These are phyloP conservation scores for Peltaster fructicola DNA, from an alignment of 2,329 filamentous ascomycete genomes.

Conservation along the genomic window DNA sequence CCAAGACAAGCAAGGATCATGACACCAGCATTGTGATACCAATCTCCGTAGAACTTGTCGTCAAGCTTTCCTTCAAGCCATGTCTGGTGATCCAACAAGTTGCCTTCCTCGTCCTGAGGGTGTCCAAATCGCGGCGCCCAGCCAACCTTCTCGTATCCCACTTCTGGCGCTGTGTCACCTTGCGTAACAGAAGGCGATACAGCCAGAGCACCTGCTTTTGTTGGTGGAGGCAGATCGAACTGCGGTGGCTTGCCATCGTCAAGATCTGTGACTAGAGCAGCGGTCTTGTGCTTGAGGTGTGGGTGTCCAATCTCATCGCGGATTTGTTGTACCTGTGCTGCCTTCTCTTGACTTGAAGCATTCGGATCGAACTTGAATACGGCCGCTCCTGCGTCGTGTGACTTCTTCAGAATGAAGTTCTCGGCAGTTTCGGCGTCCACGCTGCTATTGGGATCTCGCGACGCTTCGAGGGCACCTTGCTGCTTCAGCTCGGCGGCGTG, in stretches of 20 bases:
- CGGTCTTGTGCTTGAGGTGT: conserved; percentile 39
- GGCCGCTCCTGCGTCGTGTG: conserved; percentile 57
- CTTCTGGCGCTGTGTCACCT: conserved; percentile 24
- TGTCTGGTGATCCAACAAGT: conserved; percentile 71
- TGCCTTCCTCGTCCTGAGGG: conserved; percentile 39
- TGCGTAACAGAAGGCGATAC: conserved; percentile 37
- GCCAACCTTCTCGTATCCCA: conserved; percentile 36
- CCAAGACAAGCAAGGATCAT: conserved; percentile 82
- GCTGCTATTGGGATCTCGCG: conserved; percentile 49
- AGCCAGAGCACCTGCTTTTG: conserved; percentile 49
- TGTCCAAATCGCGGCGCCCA: conserved; percentile 80
- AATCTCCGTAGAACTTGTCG: conserved; percentile 88
- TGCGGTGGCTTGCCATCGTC: conserved; percentile 50
- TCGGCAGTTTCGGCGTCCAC: conserved; percentile 56
- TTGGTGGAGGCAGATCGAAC: conserved; percentile 62
- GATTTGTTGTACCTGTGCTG: conserved; percentile 49
- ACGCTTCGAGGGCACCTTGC: conserved; percentile 62
- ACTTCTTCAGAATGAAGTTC: conserved; percentile 56
- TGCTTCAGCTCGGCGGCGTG: conserved; percentile 51
- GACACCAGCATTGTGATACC: conserved; percentile 94
- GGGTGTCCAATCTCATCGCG: conserved; percentile 10
- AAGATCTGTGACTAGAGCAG: conserved; percentile 62
- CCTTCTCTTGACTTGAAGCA: conserved; percentile 69
- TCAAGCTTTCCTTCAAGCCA: conserved; percentile 69
- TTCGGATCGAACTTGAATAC: conserved; percentile 80